Percentiles rank a stretch among this genome's conserved stretches.
Conservation (phyloP, 345 rosid species). For the Brassica carinata region DNA sequence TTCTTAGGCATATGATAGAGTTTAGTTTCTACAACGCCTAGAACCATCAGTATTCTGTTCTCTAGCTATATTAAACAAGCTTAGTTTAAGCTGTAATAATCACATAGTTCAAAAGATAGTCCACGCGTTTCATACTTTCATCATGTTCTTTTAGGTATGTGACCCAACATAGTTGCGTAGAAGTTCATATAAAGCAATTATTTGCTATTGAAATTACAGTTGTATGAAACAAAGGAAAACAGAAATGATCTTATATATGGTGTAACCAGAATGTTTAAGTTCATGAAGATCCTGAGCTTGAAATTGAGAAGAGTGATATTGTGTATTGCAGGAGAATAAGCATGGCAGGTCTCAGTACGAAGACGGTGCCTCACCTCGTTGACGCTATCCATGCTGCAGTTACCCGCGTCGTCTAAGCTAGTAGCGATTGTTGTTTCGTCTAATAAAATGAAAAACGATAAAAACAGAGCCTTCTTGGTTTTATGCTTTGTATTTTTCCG, state of each 20-base stretch:
- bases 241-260: background rate
- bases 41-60: background rate
- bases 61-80: background rate
- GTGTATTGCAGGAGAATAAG: constrained; percentile 72
- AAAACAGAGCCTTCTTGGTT: constrained; percentile 20
- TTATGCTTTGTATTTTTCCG: background rate
- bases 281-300: background rate
- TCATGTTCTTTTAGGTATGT: background rate
- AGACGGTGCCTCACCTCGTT: constrained; percentile 63
- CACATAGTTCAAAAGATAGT: background rate
- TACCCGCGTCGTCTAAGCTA: constrained; percentile 38
- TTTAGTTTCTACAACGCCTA: background rate
- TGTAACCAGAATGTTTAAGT: background rate
- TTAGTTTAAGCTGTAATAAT: background rate
- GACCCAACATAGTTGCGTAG: background rate
- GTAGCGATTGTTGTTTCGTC: constrained; percentile 14
- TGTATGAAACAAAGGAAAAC: background rate
- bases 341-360: constrained; percentile 72
- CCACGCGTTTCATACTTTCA: background rate
- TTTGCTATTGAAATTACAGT: constrained; percentile 1
- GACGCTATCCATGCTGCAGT: constrained; percentile 77
- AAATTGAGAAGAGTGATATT: background rate
- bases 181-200: background rate
- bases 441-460: background rate
- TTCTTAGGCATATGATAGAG: background rate